Percentiles rank a stretch among this genome's conserved stretches.
Evolutionary conservation across 2,329 filamentous ascomycete genomes (phyloP).

Genomic region (Cladosporium sp.): DNA sequence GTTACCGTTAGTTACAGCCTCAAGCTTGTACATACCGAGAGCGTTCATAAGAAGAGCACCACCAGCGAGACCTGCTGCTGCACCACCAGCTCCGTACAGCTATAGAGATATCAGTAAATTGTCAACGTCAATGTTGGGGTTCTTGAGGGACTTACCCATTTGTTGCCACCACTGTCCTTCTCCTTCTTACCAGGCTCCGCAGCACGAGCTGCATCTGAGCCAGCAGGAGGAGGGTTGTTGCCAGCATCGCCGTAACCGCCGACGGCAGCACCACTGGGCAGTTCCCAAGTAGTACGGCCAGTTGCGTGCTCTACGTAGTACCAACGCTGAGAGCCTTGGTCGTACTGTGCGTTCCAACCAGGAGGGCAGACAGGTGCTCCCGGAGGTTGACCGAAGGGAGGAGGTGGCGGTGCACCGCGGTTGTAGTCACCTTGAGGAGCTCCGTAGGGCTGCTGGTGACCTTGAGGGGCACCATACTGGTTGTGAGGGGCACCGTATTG

Average conservation of each 20-base stretch:
- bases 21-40: slow-evolving; percentile 51
- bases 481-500: slow-evolving; percentile 17
- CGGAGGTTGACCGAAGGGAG: slow-evolving; percentile 34
- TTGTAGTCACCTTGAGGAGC: slow-evolving; percentile 34
- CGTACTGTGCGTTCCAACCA: slow-evolving; percentile 66
- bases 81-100: slow-evolving; percentile 59
- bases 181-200: slow-evolving; percentile 12
- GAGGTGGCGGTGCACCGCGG: slow-evolving; percentile 32
- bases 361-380: slow-evolving; percentile 54
- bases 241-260: slow-evolving; percentile 33
- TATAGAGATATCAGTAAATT: background rate
- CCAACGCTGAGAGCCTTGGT: slow-evolving; percentile 62
- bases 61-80: slow-evolving; percentile 59
- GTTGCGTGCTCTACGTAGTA: slow-evolving; percentile 66
- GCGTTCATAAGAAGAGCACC: slow-evolving; percentile 61
- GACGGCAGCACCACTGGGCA: slow-evolving; percentile 43
- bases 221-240: slow-evolving; percentile 26
- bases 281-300: slow-evolving; percentile 66
- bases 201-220: slow-evolving; percentile 18
- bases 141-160: background rate
- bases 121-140: background rate
- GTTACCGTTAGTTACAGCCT: background rate
- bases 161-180: slow-evolving; percentile 21
- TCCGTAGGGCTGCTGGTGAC: slow-evolving; percentile 23
- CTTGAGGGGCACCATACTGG: slow-evolving; percentile 30